A percentile compares a stretch with the other conserved stretches of the same genome.
phyloP scores from a whole-genome alignment of 176 grass and related monocot species.

The Thalia dealbata region DNA sequence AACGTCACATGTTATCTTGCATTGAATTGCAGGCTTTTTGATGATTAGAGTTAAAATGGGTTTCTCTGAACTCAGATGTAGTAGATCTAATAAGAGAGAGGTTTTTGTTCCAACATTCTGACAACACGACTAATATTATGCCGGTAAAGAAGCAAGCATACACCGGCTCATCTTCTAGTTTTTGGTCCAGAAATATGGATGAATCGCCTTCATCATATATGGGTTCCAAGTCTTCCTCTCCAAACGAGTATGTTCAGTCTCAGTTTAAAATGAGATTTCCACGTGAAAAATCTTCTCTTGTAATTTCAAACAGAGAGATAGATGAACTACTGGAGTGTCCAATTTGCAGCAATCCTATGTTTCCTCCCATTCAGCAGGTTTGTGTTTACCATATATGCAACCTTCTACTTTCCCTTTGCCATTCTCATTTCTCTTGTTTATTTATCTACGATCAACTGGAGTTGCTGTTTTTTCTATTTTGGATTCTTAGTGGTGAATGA shows the following conservation, averaged over 20 bases:
- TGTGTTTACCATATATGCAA: not conserved
- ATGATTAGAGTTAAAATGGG: not conserved
- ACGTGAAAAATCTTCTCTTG: not conserved
- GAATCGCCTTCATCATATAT: conserved; percentile 5
- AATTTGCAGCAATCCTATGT: conserved; percentile 20
- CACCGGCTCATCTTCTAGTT: not conserved
- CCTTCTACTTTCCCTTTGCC: not conserved
- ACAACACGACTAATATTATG: conserved; percentile 18
- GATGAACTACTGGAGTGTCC: conserved; percentile 24
- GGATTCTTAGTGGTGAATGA: too few relatives aligned
- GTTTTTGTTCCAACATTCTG: not conserved
- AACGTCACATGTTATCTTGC: not conserved
- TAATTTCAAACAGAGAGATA: conserved; percentile 9
- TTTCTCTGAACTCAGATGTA: not conserved
- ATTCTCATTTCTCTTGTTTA: not conserved
- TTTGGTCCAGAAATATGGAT: conserved; percentile 1
- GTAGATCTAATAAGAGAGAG: not conserved
- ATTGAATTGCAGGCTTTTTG: not conserved
- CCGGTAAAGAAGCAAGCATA: conserved; percentile 8
- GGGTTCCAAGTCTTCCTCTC: conserved; percentile 3
- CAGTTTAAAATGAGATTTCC: not conserved
- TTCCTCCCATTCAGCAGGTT: conserved; percentile 30
- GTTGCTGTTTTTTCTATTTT: too few relatives aligned
- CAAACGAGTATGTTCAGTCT: not conserved
- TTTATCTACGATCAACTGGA: not conserved